A percentile compares a stretch with the other conserved stretches of the same genome.
Conservation (phyloP, 2,329 filamentous ascomycete genomes). For the Colletotrichum siamense region DNA sequence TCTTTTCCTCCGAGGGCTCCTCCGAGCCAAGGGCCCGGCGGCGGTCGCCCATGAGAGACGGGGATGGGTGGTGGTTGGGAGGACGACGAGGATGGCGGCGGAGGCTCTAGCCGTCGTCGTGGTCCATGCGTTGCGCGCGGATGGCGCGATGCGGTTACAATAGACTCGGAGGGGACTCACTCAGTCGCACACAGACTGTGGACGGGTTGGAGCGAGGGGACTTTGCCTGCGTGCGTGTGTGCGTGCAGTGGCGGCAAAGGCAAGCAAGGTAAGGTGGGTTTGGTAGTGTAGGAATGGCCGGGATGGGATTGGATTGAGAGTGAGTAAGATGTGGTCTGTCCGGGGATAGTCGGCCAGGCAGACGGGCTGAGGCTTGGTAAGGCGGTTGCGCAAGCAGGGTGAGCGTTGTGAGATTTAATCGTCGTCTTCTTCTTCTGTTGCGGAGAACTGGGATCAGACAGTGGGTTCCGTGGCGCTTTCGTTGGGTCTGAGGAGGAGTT, state of each 20-base stretch:
- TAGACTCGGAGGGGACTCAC: background rate
- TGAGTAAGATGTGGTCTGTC: background rate
- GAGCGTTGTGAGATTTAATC: background rate
- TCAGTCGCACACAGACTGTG: background rate
- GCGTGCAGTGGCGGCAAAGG: background rate
- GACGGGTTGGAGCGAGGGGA: background rate
- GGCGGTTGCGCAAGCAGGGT: background rate
- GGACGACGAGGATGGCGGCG: slow-evolving; percentile 11
- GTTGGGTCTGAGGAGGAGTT: background rate
- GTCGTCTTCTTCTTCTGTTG: background rate
- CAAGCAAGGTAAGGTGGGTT: background rate
- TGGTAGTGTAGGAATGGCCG: background rate
- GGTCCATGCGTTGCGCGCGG: slow-evolving; percentile 24
- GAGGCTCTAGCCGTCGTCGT: slow-evolving; percentile 9
- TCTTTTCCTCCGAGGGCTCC: slow-evolving; percentile 55
- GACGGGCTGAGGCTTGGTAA: background rate
- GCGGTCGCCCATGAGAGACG: slow-evolving; percentile 51
- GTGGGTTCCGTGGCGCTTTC: background rate
- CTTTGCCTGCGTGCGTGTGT: background rate
- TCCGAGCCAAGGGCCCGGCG: slow-evolving; percentile 42
- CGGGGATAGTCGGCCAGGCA: background rate
- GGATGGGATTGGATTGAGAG: background rate
- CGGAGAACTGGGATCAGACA: background rate
- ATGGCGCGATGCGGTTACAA: background rate
- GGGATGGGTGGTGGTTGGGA: slow-evolving; percentile 24